These are phyloP conservation scores for Lactarius trivialis DNA, from an alignment of 768 basidiomycete species.

Conservation along the genomic window DNA sequence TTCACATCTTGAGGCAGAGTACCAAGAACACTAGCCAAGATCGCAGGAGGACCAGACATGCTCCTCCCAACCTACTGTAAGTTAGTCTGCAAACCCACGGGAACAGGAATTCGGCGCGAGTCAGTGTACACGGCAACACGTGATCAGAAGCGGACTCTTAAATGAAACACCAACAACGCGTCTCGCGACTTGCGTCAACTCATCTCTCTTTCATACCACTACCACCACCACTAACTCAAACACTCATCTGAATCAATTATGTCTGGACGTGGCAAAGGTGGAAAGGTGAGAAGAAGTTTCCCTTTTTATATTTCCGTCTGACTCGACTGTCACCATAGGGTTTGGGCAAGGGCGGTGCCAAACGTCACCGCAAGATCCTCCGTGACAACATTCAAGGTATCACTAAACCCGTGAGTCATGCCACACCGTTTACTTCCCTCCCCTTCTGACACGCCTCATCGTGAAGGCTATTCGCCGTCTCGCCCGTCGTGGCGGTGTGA, in stretches of 20 bases:
- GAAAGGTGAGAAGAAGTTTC: slow-evolving; percentile 48
- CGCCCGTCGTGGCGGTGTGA: slow-evolving; percentile 95
- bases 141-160: slow-evolving; percentile 18
- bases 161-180: slow-evolving; percentile 19
- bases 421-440: slow-evolving; percentile 12
- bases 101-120: slow-evolving; percentile 6
- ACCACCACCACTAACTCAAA: slow-evolving; percentile 13
- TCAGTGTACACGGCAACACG: slow-evolving; percentile 12
- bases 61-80: not conserved
- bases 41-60: slow-evolving; percentile 15
- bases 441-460: slow-evolving; percentile 24
- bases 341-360: slow-evolving; percentile 95
- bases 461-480: slow-evolving; percentile 86
- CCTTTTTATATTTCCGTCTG: slow-evolving; percentile 11
- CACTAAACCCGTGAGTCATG: slow-evolving; percentile 37
- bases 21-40: slow-evolving; percentile 17
- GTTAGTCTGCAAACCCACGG: not conserved
- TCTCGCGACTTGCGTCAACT: slow-evolving; percentile 18
- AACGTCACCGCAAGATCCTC: slow-evolving; percentile 95
- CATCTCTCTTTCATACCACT: slow-evolving; percentile 23
- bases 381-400: slow-evolving; percentile 72
- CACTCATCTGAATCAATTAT: slow-evolving; percentile 38
- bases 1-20: slow-evolving; percentile 5
- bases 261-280: slow-evolving; percentile 97
- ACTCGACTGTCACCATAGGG: slow-evolving; percentile 39